A percentile compares a stretch with the other conserved stretches of the same genome.
Evolutionary conservation across 192 early-diverging fungal genomes (phyloP).

Genomic region (Coemansia sp.): DNA sequence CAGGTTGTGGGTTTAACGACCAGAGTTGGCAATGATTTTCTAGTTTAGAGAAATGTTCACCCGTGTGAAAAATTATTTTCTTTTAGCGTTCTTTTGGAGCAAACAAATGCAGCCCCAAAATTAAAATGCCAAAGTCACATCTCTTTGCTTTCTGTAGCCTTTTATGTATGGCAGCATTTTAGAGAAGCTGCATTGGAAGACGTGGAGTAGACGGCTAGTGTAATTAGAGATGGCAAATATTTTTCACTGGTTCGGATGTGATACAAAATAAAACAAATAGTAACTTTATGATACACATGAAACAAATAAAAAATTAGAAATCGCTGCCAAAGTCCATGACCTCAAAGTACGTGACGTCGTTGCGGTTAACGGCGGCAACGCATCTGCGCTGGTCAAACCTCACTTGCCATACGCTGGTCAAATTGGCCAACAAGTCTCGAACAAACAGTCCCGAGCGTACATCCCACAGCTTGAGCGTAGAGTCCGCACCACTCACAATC

Average conservation of each 20-base stretch:
- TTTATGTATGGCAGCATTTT: too few relatives aligned
- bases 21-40: neutral
- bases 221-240: too few relatives aligned
- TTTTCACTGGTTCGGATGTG: too few relatives aligned
- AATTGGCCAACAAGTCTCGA: slow-evolving; percentile 76
- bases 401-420: slow-evolving; percentile 93
- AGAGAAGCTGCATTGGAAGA: too few relatives aligned
- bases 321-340: slow-evolving; percentile 54
- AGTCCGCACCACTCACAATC: slow-evolving; percentile 92
- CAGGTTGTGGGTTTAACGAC: neutral
- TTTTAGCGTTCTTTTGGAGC: too few relatives aligned
- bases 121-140: too few relatives aligned
- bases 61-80: too few relatives aligned
- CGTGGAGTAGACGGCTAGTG: too few relatives aligned
- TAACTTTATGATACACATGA: neutral
- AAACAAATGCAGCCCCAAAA: too few relatives aligned
- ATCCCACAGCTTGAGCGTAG: slow-evolving; percentile 96
- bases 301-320: slow-evolving; percentile 5
- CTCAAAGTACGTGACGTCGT: slow-evolving; percentile 54
- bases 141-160: too few relatives aligned
- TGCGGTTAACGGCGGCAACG: slow-evolving; percentile 74
- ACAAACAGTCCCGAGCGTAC: slow-evolving; percentile 80
- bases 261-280: neutral
- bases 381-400: slow-evolving; percentile 85
- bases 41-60: neutral